A percentile compares a stretch with the other conserved stretches of the same genome.
These are phyloP conservation scores for Fusarium veterinarium DNA, from an alignment of 2,329 filamentous ascomycete species.

Conservation along the genomic window DNA sequence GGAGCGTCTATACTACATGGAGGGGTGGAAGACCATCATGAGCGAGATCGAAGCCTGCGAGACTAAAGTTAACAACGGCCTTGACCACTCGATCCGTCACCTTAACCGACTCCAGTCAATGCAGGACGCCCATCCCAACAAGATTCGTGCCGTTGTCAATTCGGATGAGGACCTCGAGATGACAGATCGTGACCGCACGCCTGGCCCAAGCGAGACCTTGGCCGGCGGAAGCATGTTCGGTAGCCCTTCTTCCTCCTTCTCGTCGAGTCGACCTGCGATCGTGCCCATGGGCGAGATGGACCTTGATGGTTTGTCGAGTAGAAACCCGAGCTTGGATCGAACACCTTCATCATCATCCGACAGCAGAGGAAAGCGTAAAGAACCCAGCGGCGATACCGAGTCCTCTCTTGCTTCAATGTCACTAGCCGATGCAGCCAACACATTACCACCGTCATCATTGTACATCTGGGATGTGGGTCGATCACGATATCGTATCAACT, in stretches of 20 bases:
- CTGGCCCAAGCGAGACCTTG: conserved; percentile 40
- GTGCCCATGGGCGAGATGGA: conserved; percentile 47
- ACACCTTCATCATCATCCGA: conserved; percentile 45
- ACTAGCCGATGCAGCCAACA: conserved; percentile 44
- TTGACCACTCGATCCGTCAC: conserved; percentile 53
- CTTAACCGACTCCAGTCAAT: conserved; percentile 58
- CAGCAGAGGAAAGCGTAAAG: conserved; percentile 51
- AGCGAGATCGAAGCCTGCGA: conserved; percentile 76
- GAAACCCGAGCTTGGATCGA: conserved; percentile 48
- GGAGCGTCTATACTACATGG: conserved; percentile 82
- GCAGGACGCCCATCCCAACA: conserved; percentile 62
- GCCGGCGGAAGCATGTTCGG: conserved; percentile 50
- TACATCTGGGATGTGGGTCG: conserved; percentile 63
- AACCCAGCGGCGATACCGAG: conserved; percentile 49
- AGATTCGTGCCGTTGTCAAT: conserved; percentile 65
- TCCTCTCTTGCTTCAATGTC: conserved; percentile 48
- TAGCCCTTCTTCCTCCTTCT: conserved; percentile 49
- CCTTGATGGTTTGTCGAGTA: conserved; percentile 43
- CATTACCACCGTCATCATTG: conserved; percentile 57
- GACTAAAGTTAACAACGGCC: conserved; percentile 62
- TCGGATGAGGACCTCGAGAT: conserved; percentile 63
- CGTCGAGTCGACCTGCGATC: conserved; percentile 42
- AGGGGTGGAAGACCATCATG: conserved; percentile 84
- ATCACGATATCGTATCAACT: conserved; percentile 77
- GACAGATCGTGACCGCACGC: conserved; percentile 52